Base-by-base conservation (phyloP, 169 alveolate species). In the Eimeria tenella region DNA sequence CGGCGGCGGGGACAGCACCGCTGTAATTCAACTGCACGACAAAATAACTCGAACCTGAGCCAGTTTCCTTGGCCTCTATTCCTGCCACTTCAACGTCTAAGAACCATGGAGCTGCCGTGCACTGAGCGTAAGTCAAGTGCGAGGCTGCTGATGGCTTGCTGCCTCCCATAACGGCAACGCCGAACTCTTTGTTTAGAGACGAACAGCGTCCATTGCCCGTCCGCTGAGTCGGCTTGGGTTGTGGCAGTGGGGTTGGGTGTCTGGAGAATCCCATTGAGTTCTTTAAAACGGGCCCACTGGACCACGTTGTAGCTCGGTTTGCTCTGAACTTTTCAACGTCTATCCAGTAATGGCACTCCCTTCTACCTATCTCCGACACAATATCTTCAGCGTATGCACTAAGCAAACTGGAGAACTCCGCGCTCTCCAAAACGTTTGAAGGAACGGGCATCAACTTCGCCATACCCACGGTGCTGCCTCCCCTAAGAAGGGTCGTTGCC, bases 51-150 rank as follows among this genome's bases (percentile, higher is more conserved):
- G 79, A 68, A 15, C 79, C 79, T 31, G 15, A 31, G 49, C 10
- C 56, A 4, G 73, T 31, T 83, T n/a, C 90, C 13, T 62, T 68
- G 1, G 31, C 49, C 9, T 83, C 90, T 6, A 49, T 31, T 17
- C 56, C 90, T 31, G 23, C 42, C 25, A 62, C 31, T 21, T 60
- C 90, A n/a, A 62, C 68, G 19, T 83, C 90, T 17, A 75, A 74
- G 50, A 83, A 58, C 90, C 90, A 83, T 11, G 90, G 90, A 0
- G 79, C 55, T 5, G 68, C 90, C 62, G 90, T 83, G 52, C 90
- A 83, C 8, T 58, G 62, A 3, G 65, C 62, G 56, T 15, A 56
- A 5, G 56, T 15, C 4, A 15, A 11, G 7, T 42, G 56, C 5
- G 56, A 58, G 63, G 15, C 79, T 31, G 52, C 15, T 31, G 90